Base-by-base conservation (phyloP, 331 rosid species). In the Quercus lobata region DNA sequence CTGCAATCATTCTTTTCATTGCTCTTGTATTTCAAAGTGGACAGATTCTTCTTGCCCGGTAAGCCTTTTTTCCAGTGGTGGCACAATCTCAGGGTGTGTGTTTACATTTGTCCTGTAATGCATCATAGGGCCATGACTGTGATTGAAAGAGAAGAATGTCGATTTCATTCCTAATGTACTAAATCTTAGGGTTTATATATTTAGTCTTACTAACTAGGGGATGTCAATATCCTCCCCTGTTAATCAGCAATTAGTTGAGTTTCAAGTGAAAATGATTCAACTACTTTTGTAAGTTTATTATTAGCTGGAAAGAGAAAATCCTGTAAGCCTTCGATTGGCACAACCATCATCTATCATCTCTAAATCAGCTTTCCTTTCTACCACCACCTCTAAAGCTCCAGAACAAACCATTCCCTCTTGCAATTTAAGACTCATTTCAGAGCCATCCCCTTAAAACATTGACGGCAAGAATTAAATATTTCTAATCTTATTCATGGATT, bases 11-110 rank as follows among this genome's bases (percentile, higher is more conserved):
- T 95, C 99, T 80, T 95, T 95, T 80, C 99, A 95, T 63, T 89
- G 94, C 78, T 95, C 99, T 2, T 93, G 99, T 73, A 95, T 95
- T 83, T 95, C 99, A 70, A 95, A 91, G 83, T 93, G 97, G 97
- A 89, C 94, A 1, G 97, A 95, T 87, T 91, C 97, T 73, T 95
- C 99, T 82, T 95, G 99, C 83, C 99, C 99, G 61, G 99, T 95
- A 88, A 82, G 92, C 54, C 54, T 49, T 91, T 35, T 44, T 76
- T 77, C 21, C 44, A 8, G 7, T 37, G 24, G 76, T 46, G 55
- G 53, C 71, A 53, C 19, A 19, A 29, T 74, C 54, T 74, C 53
- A 19, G 1, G 27, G 11, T 30, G 69, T 32, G 60, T 57, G 32
- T 58, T 15, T 63, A 69, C 53, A 49, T 75, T 22, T 81, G 7